Conservation (phyloP, 495 filamentous ascomycete genomes). For the Penicillium samsonianum region DNA sequence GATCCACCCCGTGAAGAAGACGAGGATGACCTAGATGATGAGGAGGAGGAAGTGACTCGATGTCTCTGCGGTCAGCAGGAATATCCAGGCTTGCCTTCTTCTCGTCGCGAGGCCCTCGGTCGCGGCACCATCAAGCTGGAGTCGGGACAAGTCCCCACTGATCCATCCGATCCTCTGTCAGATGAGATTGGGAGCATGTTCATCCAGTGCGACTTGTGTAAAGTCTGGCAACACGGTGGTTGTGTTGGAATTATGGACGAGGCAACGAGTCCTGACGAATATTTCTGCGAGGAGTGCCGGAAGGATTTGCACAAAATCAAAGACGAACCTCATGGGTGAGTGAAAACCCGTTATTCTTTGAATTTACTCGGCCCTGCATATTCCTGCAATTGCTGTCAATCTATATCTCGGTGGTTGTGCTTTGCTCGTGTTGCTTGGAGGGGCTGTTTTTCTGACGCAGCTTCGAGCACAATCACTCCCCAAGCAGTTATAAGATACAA, state of each 20-base stretch:
- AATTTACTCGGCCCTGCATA: background rate
- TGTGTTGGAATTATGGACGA: constrained; percentile 98
- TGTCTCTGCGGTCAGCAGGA: constrained; percentile 95
- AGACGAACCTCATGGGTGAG: constrained; percentile 82
- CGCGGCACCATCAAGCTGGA: constrained; percentile 61
- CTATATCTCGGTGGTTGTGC: constrained; percentile 15
- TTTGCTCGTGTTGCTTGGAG: constrained; percentile 14
- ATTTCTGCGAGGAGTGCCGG: constrained; percentile 94
- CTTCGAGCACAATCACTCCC: background rate
- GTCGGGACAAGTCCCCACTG: constrained; percentile 39
- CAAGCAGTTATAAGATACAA: background rate
- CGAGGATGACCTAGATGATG: constrained; percentile 66
- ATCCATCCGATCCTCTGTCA: constrained; percentile 53
- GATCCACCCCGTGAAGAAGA: constrained; percentile 54
- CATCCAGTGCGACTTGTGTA: constrained; percentile 96
- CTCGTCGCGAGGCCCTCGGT: constrained; percentile 58
- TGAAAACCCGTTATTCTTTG: constrained; percentile 24
- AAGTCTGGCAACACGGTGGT: constrained; percentile 98
- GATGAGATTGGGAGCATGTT: constrained; percentile 94
- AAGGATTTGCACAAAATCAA: constrained; percentile 86
- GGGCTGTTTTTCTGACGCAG: background rate
- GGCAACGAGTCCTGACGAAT: constrained; percentile 88
- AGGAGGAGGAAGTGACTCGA: constrained; percentile 91
- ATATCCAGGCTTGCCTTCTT: constrained; percentile 83
- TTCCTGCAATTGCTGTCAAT: constrained; percentile 13